These are phyloP conservation scores for Stipa capillata DNA, from an alignment of 176 grass and related monocot species.

Conservation along the genomic window DNA sequence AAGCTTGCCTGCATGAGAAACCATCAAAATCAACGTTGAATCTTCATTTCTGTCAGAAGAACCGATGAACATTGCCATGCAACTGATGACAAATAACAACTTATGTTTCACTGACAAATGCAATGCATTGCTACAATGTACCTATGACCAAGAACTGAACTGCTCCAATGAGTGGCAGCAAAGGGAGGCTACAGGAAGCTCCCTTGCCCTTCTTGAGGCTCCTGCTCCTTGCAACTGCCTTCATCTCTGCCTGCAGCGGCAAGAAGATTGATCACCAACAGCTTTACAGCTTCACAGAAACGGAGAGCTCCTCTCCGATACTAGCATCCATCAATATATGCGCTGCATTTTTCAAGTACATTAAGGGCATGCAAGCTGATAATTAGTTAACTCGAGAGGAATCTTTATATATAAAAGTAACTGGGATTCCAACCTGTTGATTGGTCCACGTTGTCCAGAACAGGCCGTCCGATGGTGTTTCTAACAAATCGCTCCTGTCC, in stretches of 20 bases:
- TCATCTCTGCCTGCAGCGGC: neutral
- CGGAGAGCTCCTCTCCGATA: neutral
- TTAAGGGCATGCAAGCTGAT: neutral
- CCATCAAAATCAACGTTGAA: neutral
- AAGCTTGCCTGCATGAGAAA: conserved; percentile 19
- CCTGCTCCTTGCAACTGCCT: conserved; percentile 9
- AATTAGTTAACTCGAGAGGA: conserved; percentile 6
- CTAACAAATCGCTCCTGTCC: too few relatives aligned
- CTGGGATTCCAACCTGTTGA: too few relatives aligned
- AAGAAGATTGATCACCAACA: neutral
- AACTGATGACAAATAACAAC: too few relatives aligned
- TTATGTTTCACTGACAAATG: too few relatives aligned
- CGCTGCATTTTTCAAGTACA: neutral
- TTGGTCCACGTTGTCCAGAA: too few relatives aligned
- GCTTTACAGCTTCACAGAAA: conserved; percentile 5
- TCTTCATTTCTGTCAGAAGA: neutral
- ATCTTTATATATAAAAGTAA: too few relatives aligned
- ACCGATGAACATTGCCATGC: neutral
- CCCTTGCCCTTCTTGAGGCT: conserved; percentile 20
- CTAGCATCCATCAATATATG: neutral
- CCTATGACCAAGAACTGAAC: conserved; percentile 48
- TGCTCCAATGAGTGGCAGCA: conserved; percentile 31
- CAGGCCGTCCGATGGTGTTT: too few relatives aligned
- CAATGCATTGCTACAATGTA: neutral
- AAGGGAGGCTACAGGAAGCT: conserved; percentile 7